Conservation (phyloP, 2,329 filamentous ascomycete genomes). For the Sordariomycetes sp. region DNA sequence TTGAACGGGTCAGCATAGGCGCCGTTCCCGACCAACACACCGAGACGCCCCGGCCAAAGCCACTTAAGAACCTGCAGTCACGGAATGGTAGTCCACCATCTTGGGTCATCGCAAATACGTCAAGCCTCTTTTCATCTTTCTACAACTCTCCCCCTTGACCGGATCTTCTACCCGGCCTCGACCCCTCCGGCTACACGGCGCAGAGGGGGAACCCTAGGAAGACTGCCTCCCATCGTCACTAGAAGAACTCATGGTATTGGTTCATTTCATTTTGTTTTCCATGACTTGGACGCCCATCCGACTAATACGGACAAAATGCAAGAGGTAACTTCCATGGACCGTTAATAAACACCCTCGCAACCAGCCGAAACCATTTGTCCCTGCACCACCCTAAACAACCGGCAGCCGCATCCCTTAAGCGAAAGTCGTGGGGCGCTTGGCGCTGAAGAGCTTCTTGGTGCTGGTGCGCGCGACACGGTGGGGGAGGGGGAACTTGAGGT, state of each 20-base stretch:
- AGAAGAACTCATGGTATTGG: conserved; percentile 3
- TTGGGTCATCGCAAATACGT: background rate
- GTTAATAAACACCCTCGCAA: conserved; percentile 48
- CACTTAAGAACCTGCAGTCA: background rate
- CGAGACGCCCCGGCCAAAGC: background rate
- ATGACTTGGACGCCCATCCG: conserved; percentile 7
- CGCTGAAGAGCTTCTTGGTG: conserved; percentile 84
- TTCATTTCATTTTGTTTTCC: conserved; percentile 8
- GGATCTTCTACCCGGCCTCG: background rate
- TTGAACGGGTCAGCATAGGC: no score
- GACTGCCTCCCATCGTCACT: background rate
- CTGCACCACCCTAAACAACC: conserved; percentile 23
- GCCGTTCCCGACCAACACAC: background rate
- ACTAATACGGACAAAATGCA: conserved; percentile 27
- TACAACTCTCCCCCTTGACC: background rate
- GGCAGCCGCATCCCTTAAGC: conserved; percentile 53
- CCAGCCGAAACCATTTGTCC: conserved; percentile 25
- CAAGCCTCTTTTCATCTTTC: background rate
- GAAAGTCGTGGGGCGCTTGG: conserved; percentile 92
- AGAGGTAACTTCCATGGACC: conserved; percentile 47
- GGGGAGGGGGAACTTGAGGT: conserved; percentile 95
- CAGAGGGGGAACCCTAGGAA: background rate
- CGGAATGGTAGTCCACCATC: background rate
- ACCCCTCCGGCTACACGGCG: background rate
- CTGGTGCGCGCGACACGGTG: conserved; percentile 79